Conservation (phyloP, 306 rosid species). For the Benincasa hispida region DNA sequence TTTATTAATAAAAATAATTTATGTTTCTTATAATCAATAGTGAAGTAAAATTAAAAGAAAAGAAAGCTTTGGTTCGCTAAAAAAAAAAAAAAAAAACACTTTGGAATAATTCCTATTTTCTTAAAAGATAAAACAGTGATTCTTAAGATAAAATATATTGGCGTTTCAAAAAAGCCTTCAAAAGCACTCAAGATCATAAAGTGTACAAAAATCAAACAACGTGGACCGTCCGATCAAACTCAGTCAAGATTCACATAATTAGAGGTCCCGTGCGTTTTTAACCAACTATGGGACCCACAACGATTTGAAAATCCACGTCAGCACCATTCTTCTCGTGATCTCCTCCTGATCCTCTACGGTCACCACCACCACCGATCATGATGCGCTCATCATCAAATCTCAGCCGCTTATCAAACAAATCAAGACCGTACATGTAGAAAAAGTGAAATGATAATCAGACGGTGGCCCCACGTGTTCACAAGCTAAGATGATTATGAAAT, state of each 20-base stretch:
- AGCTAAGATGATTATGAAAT: background rate
- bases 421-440: background rate
- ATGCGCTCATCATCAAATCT: background rate
- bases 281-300: background rate
- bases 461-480: constrained; percentile 1
- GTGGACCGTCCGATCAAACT: background rate
- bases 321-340: background rate
- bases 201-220: background rate
- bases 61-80: background rate
- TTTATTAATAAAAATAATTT: background rate
- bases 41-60: background rate
- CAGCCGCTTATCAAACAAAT: background rate
- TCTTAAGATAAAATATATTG: background rate
- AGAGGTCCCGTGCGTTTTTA: background rate
- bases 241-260: constrained; percentile 1
- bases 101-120: background rate
- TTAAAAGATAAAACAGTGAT: background rate
- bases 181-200: background rate
- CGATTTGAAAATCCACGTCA: background rate
- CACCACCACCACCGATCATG: background rate
- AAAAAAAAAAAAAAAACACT: background rate
- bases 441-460: background rate
- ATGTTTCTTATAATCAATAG: background rate
- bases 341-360: background rate
- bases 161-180: background rate